A percentile compares a stretch with the other conserved stretches of the same genome.
Conservation (phyloP, 345 rosid genomes). For the Microthlaspi erraticum region DNA sequence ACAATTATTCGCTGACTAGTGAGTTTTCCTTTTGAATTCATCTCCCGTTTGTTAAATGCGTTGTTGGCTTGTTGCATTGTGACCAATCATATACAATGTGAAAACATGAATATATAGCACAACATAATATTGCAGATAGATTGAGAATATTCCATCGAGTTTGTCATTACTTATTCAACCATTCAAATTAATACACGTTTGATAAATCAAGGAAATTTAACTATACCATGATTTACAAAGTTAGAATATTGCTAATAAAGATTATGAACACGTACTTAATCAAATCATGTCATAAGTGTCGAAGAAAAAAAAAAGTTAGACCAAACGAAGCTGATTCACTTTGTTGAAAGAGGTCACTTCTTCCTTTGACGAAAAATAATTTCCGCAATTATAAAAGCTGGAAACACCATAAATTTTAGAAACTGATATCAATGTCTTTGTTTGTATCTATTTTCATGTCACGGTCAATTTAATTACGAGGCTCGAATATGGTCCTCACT, state of each 20-base stretch:
- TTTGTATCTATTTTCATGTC: constrained; percentile 4
- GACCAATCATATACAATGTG: constrained; percentile 19
- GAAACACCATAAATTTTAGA: background rate
- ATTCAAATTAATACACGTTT: background rate
- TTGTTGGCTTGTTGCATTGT: constrained; percentile 21
- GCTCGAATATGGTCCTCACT: no score
- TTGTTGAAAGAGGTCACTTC: background rate
- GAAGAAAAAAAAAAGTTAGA: background rate
- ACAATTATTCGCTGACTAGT: constrained; percentile 1
- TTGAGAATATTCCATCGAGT: constrained; percentile 10
- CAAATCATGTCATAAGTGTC: background rate
- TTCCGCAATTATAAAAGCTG: background rate
- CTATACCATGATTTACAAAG: constrained; percentile 8
- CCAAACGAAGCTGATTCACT: background rate
- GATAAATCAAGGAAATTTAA: background rate
- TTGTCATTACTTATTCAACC: constrained; percentile 22
- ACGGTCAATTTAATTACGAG: constrained; percentile 21
- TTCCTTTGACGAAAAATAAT: background rate
- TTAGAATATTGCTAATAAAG: background rate
- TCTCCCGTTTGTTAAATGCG: constrained; percentile 1
- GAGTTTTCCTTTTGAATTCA: constrained; percentile 15
- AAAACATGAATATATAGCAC: constrained; percentile 6
- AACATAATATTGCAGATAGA: background rate
- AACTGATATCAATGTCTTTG: constrained; percentile 12
- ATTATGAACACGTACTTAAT: background rate